Percentiles rank a stretch among this genome's conserved stretches.
Conservation (phyloP, 2,329 filamentous ascomycete species). For the Phyllosticta capitalensis region DNA sequence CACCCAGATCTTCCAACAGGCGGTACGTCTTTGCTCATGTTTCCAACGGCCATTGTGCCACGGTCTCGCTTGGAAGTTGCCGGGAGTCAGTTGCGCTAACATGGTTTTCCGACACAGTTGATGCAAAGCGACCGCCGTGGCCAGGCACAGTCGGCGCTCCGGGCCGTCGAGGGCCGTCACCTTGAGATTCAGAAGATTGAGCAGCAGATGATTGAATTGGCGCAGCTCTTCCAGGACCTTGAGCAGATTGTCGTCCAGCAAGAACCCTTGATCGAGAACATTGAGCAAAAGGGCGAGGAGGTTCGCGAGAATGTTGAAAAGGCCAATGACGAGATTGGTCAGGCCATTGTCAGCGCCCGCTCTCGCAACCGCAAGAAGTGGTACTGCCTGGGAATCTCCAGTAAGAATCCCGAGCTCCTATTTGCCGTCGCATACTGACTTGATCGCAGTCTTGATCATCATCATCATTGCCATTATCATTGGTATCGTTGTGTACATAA, state of each 20-base stretch:
- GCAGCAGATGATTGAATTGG: conserved; percentile 76
- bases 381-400: conserved; percentile 73
- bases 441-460: conserved; percentile 22
- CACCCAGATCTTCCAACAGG: conserved; percentile 79
- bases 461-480: conserved; percentile 30
- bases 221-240: conserved; percentile 82
- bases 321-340: conserved; percentile 72
- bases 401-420: conserved; percentile 1
- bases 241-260: conserved; percentile 80
- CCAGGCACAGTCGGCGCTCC: conserved; percentile 68
- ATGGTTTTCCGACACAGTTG: conserved; percentile 37
- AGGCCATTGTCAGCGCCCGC: conserved; percentile 72
- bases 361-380: conserved; percentile 76
- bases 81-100: conserved; percentile 1
- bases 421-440: conserved; percentile 2
- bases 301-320: conserved; percentile 75
- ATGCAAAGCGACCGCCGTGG: conserved; percentile 72
- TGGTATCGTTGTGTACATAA: conserved; percentile 25
- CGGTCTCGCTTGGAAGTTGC: neutral
- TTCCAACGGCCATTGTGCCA: neutral
- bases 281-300: conserved; percentile 80
- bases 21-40: conserved; percentile 34
- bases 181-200: conserved; percentile 87
- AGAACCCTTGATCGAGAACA: conserved; percentile 67
- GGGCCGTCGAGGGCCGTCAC: conserved; percentile 74